These are phyloP conservation scores for Moniliella sp. DNA, from an alignment of 1,284 basidiomycete species.

Conservation along the genomic window DNA sequence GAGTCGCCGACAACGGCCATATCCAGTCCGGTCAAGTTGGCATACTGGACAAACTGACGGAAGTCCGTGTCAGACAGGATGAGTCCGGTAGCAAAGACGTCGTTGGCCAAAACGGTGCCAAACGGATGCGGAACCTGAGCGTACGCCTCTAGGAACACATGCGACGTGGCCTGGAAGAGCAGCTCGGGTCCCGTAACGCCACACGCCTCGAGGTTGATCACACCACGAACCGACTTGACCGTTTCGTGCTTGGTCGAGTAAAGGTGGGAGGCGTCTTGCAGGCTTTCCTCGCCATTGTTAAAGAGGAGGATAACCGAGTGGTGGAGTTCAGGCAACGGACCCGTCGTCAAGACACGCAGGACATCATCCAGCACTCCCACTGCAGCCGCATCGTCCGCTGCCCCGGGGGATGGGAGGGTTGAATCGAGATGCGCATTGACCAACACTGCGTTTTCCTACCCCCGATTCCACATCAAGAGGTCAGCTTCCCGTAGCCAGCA, in stretches of 20 bases:
- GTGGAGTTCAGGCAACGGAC: conserved; percentile 45
- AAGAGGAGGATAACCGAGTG: conserved; percentile 74
- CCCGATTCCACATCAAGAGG: not conserved
- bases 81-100: conserved; percentile 78
- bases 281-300: conserved; percentile 73
- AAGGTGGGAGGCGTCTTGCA: conserved; percentile 44
- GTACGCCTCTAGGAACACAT: conserved; percentile 80
- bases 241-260: conserved; percentile 30
- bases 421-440: conserved; percentile 64
- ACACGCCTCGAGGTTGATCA: conserved; percentile 80
- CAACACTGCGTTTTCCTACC: not conserved
- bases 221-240: conserved; percentile 50
- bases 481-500: conserved; percentile 42
- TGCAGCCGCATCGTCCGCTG: conserved; percentile 49
- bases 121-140: conserved; percentile 66
- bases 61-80: conserved; percentile 40
- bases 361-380: conserved; percentile 75
- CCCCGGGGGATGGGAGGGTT: conserved; percentile 39
- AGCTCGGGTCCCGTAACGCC: conserved; percentile 70
- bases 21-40: conserved; percentile 41
- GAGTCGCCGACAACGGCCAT: conserved; percentile 83
- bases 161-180: conserved; percentile 82
- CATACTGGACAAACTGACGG: conserved; percentile 71
- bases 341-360: conserved; percentile 44
- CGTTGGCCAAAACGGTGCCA: conserved; percentile 74